A percentile compares a stretch with the other conserved stretches of the same genome.
Conservation (phyloP, 2,329 filamentous ascomycete genomes). For the Orbilia quercus region DNA sequence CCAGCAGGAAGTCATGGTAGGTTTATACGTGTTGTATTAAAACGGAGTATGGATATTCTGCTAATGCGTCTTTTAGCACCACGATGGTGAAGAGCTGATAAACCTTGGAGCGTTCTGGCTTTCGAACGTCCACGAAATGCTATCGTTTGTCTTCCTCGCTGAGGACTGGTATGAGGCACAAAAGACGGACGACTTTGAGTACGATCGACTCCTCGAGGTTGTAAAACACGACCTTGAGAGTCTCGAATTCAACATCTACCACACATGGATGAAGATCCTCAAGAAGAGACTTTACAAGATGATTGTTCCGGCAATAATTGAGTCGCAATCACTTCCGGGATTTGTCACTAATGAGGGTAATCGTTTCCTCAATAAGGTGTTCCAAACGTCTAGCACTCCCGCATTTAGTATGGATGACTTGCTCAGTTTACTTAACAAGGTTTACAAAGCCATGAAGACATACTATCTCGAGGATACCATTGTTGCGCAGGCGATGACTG, state of each 20-base stretch:
- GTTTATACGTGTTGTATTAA: slow-evolving; percentile 7
- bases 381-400: slow-evolving; percentile 87
- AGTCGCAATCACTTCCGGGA: slow-evolving; percentile 95
- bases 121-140: slow-evolving; percentile 99
- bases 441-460: slow-evolving; percentile 98
- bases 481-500: slow-evolving; percentile 93
- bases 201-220: slow-evolving; percentile 95
- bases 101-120: slow-evolving; percentile 99
- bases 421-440: slow-evolving; percentile 92
- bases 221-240: slow-evolving; percentile 99
- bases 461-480: slow-evolving; percentile 98
- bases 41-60: neutral
- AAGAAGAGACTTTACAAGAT: slow-evolving; percentile 99
- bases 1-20: slow-evolving; percentile 92
- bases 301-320: slow-evolving; percentile 99
- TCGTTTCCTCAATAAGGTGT: slow-evolving; percentile 94
- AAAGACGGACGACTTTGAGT: slow-evolving; percentile 99
- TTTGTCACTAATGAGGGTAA: slow-evolving; percentile 99
- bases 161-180: slow-evolving; percentile 99
- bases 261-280: slow-evolving; percentile 99
- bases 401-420: slow-evolving; percentile 99
- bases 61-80: slow-evolving; percentile 68
- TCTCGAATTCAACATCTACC: slow-evolving; percentile 99
- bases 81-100: slow-evolving; percentile 95
- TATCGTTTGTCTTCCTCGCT: slow-evolving; percentile 98